Percentiles rank a stretch among this genome's conserved stretches.
These are phyloP conservation scores for Polyporus tsugae DNA, from an alignment of 1,284 basidiomycete species.

Conservation along the genomic window DNA sequence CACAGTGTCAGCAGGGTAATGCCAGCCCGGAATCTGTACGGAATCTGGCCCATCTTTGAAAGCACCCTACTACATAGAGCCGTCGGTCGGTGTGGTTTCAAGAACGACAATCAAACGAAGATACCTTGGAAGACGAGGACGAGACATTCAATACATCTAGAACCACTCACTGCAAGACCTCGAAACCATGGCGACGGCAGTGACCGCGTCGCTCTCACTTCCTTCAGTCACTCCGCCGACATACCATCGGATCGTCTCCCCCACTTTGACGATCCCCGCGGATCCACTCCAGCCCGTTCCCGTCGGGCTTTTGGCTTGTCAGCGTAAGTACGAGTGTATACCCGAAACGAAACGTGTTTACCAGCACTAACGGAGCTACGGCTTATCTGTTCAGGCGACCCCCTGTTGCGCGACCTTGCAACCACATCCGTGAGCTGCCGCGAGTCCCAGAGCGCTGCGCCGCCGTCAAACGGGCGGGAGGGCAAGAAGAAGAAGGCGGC, in stretches of 20 bases:
- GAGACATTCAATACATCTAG: not conserved
- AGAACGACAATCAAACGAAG: not conserved
- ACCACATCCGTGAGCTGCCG: conserved; percentile 61
- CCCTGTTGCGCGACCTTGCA: conserved; percentile 62
- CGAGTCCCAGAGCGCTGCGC: conserved; percentile 51
- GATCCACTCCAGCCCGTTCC: conserved; percentile 62
- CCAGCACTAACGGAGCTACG: not conserved
- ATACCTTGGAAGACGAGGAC: not conserved
- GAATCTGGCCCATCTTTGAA: not conserved
- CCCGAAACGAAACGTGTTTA: conserved; percentile 9
- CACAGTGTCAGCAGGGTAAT: not conserved
- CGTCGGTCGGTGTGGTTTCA: not conserved
- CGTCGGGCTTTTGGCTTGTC: conserved; percentile 76
- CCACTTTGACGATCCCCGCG: conserved; percentile 60
- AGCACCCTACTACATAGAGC: not conserved
- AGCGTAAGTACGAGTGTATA: conserved; percentile 54
- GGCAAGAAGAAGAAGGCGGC: conserved; percentile 63
- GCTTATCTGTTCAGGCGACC: conserved; percentile 59
- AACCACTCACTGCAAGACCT: not conserved
- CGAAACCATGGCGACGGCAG: conserved; percentile 38
- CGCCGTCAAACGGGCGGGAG: conserved; percentile 54
- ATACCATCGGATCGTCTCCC: conserved; percentile 72
- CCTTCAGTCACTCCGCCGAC: conserved; percentile 53
- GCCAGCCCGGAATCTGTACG: not conserved
- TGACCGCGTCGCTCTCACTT: conserved; percentile 41